phyloP scores from a whole-genome alignment of 352 stramenopile genomes.

The Halophytophthora batemanensis region DNA sequence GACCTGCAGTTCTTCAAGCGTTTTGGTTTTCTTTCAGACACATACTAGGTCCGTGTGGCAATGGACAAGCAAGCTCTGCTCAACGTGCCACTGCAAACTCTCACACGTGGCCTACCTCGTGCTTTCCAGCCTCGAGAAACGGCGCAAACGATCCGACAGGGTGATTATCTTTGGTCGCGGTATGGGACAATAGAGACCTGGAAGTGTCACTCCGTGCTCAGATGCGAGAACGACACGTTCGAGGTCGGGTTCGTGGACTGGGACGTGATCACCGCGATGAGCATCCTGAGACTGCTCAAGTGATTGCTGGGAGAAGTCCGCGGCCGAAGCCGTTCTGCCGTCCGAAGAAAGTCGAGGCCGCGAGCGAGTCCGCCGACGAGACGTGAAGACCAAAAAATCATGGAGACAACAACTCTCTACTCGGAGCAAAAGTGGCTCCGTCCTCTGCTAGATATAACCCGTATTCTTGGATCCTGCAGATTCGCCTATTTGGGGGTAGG shows the following conservation, averaged over 20 bases:
- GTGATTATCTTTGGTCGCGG: not conserved
- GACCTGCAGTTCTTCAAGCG: constrained; percentile 6
- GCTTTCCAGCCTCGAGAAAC: not conserved
- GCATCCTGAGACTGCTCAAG: constrained; percentile 2
- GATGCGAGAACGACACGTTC: not conserved
- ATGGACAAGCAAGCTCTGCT: too few relatives aligned
- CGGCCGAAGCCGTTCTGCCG: too few relatives aligned
- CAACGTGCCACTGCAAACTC: constrained; percentile 7
- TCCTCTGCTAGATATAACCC: too few relatives aligned
- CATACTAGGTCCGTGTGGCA: constrained; percentile 1
- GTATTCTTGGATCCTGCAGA: too few relatives aligned
- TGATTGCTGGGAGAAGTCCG: not conserved
- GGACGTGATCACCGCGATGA: constrained; percentile 2
- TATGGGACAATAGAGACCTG: not conserved
- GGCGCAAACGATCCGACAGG: not conserved
- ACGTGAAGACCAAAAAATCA: too few relatives aligned
- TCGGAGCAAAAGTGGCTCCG: too few relatives aligned
- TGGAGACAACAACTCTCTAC: too few relatives aligned
- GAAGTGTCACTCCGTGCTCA: not conserved
- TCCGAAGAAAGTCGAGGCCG: too few relatives aligned
- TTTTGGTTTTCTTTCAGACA: constrained; percentile 4
- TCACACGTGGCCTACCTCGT: constrained; percentile 2
- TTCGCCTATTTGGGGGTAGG: too few relatives aligned
- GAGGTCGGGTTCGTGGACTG: not conserved
- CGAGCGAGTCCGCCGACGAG: too few relatives aligned